These are phyloP conservation scores for Graphium sp. DNA, from an alignment of 2,329 filamentous ascomycete species.

Conservation along the genomic window DNA sequence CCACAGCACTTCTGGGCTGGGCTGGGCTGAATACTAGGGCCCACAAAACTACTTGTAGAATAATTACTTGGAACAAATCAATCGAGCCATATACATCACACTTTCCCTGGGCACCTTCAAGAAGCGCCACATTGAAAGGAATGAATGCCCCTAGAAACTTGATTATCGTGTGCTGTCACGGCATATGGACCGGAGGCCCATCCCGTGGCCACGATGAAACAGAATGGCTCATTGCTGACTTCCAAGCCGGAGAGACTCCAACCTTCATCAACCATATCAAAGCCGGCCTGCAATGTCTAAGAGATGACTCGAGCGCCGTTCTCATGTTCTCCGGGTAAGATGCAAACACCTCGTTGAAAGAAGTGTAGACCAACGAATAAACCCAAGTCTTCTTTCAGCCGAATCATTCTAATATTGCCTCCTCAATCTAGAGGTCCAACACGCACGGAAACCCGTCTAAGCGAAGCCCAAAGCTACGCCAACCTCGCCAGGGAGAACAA, in stretches of 20 bases:
- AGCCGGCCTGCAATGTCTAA: slow-evolving; percentile 39
- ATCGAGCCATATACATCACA: too few relatives aligned
- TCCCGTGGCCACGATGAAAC: slow-evolving; percentile 31
- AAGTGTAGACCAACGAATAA: not conserved
- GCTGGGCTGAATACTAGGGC: too few relatives aligned
- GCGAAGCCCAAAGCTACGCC: slow-evolving; percentile 48
- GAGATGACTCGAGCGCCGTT: slow-evolving; percentile 24
- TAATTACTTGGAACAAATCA: too few relatives aligned
- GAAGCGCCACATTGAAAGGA: too few relatives aligned
- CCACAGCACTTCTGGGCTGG: too few relatives aligned
- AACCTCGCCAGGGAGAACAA: slow-evolving; percentile 28
- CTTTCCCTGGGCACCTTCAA: too few relatives aligned
- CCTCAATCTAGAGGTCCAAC: slow-evolving; percentile 39
- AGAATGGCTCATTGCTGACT: slow-evolving; percentile 60
- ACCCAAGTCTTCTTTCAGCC: not conserved
- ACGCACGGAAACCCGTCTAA: slow-evolving; percentile 32
- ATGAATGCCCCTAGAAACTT: slow-evolving; percentile 29
- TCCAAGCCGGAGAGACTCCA: slow-evolving; percentile 60
- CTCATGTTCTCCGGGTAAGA: slow-evolving; percentile 59
- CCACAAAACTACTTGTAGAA: too few relatives aligned
- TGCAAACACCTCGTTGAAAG: not conserved
- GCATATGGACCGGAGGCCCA: slow-evolving; percentile 51
- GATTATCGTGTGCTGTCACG: slow-evolving; percentile 72
- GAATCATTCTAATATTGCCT: not conserved
- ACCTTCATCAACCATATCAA: slow-evolving; percentile 67